phyloP scores from a whole-genome alignment of 352 stramenopile genomes.

The Globisporangium orthogonon region DNA sequence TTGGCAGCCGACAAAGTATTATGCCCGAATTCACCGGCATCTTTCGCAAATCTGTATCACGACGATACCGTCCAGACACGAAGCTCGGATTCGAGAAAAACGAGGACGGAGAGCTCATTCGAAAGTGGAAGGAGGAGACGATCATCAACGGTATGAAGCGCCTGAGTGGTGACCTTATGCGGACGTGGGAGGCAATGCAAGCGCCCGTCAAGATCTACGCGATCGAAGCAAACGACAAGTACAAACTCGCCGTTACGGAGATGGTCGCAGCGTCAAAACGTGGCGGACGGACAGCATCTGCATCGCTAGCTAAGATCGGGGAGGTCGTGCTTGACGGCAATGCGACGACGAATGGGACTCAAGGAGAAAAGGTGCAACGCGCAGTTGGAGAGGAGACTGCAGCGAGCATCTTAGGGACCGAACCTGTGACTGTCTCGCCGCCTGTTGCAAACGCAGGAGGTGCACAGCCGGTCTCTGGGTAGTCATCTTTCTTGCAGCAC shows the following conservation, averaged over 20 bases:
- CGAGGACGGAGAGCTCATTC: conserved; percentile 40
- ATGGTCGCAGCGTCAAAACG: conserved; percentile 6
- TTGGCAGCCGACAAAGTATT: conserved; percentile 12
- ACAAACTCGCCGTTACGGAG: conserved; percentile 24
- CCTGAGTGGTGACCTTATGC: conserved; percentile 26
- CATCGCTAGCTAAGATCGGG: background rate
- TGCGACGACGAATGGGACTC: background rate
- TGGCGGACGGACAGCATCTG: background rate
- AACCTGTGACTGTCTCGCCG: background rate
- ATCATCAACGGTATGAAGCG: conserved; percentile 34
- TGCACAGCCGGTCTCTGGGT: no score
- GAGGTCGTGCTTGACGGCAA: background rate
- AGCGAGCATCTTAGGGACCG: background rate
- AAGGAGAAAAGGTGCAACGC: background rate
- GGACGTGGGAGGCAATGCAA: conserved; percentile 45
- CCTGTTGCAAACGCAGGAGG: background rate
- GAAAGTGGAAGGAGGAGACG: conserved; percentile 56
- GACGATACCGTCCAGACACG: conserved; percentile 35
- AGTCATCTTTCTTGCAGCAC: background rate
- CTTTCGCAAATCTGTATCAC: conserved; percentile 52
- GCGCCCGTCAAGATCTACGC: conserved; percentile 52
- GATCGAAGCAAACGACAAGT: conserved; percentile 56
- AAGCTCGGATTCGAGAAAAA: conserved; percentile 59
- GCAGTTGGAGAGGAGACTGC: background rate
- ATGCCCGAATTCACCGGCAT: conserved; percentile 67